phyloP scores from a whole-genome alignment of 495 filamentous ascomycete species.

The Neurospora terricola region DNA sequence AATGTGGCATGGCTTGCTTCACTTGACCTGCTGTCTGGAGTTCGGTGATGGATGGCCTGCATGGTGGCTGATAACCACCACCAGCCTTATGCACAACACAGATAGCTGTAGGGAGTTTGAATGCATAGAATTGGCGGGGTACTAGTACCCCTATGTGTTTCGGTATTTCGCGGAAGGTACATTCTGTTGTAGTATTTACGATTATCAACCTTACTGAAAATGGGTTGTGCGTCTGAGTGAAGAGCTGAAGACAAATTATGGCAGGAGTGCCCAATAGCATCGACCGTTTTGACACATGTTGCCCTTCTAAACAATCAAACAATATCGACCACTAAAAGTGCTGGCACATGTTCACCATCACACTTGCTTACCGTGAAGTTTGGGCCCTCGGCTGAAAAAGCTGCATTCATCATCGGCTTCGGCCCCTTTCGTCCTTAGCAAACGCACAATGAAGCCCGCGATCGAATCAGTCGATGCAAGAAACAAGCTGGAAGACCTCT shows the following conservation, averaged over 20 bases:
- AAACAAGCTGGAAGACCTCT: slow-evolving; percentile 49
- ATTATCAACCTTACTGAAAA: background rate
- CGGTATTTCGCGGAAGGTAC: background rate
- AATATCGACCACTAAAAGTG: background rate
- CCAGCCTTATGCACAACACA: background rate
- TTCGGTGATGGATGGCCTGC: background rate
- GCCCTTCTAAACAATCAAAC: background rate
- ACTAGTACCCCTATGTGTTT: background rate
- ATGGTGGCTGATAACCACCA: background rate
- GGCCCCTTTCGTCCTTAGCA: background rate
- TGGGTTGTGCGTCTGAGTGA: background rate
- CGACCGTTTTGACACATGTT: background rate
- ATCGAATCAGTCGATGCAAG: slow-evolving; percentile 32
- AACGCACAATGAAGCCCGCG: slow-evolving; percentile 20
- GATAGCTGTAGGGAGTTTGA: background rate
- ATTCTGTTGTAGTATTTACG: background rate
- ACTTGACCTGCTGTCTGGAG: background rate
- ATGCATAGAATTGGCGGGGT: background rate
- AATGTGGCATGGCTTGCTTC: background rate
- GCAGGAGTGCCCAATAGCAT: background rate
- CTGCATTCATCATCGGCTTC: background rate
- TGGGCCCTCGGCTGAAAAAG: background rate
- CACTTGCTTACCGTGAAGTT: background rate
- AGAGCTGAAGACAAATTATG: background rate
- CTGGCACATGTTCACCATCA: background rate